Evolutionary conservation across 768 basidiomycete genomes (phyloP), one percentile per base, ranked within the genome.

Genomic region (Rhodosporidiobolus sp.): DNA sequence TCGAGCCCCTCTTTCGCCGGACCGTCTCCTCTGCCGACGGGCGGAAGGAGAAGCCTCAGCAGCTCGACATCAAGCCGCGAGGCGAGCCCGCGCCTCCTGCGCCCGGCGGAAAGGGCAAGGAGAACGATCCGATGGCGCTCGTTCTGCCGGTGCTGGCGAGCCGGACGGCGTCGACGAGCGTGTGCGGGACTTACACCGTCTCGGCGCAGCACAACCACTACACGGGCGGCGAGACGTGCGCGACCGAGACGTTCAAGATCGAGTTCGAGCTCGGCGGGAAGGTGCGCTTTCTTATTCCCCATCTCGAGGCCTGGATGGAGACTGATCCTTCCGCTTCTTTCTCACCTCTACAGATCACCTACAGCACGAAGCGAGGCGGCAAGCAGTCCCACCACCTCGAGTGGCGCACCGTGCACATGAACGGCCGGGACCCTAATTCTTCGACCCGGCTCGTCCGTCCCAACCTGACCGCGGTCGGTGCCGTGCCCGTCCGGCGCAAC

Each of bases 201-300:
- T 52, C 32, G 49, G 56, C n/a, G 48, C 48, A 9, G 46, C 45
- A 5, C 56, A 49, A 53, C 43, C 43, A 52, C 0, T 70, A 59
- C 58, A 49, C 58, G 35, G 50, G 60, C 17, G 69, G 69, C 52
- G 69, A 70, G 28, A 65, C 63, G 43, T 63, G 69, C 35, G 46
- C 48, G 46, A 65, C 46, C 59, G 46, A 34, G 52, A 32, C 55
- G 26, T 49, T 70, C 52, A 10, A 45, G 16, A 53, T 70, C 24
- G 8, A 17, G 4, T 70, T 65, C 46, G 28, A 46, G n/a, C 59
- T 70, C 53, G 26, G 45, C 12, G 57, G 43, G 19, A 35, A 56
- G 50, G 69, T 70, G 52, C 46, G 69, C 19, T 53, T 16, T 6
- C 32, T 28, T 24, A 16, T 19, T 11, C 48, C 32, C 26, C 35